A percentile compares a stretch with the other conserved stretches of the same genome.
Conservation (phyloP, 352 stramenopile genomes). For the Phytopythium litorale region DNA sequence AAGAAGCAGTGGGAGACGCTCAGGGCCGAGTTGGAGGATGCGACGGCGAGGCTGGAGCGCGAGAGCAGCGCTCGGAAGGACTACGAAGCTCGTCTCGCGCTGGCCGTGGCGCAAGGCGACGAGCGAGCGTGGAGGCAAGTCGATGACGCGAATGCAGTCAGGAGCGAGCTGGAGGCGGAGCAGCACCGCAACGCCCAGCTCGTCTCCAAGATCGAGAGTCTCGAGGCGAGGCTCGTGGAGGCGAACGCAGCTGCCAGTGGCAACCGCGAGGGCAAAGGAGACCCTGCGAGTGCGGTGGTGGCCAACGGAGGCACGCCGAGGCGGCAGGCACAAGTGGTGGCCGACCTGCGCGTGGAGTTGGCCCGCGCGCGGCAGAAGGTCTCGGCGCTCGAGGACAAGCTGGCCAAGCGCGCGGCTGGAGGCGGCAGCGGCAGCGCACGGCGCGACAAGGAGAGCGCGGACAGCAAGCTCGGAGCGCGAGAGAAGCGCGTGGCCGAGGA, state of each 20-base stretch:
- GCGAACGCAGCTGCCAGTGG: conserved; percentile 8
- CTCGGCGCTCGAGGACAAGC: conserved; percentile 33
- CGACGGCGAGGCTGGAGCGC: not conserved
- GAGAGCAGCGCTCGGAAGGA: not conserved
- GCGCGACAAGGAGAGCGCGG: not conserved
- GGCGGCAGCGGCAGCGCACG: not conserved
- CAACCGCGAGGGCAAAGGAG: not conserved
- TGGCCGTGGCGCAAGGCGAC: conserved; percentile 6
- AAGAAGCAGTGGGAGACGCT: conserved; percentile 49
- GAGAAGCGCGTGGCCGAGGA: conserved; percentile 40
- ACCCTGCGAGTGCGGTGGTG: conserved; percentile 14
- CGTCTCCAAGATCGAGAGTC: not conserved
- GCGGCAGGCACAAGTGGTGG: conserved; percentile 1
- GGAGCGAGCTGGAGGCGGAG: conserved; percentile 11
- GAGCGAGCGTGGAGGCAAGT: conserved; percentile 5
- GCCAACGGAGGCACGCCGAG: not conserved
- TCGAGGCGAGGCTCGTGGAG: conserved; percentile 8
- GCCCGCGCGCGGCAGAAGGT: conserved; percentile 55
- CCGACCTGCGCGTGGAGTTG: conserved; percentile 38
- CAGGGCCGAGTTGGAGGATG: not conserved
- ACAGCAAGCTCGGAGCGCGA: conserved; percentile 14
- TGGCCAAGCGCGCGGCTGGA: conserved; percentile 14
- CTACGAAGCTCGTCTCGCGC: conserved; percentile 7
- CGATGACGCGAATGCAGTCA: conserved; percentile 7
- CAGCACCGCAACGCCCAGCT: conserved; percentile 12